phyloP scores from a whole-genome alignment of 129 eudicot species.

The Saposhnikovia divaricata region DNA sequence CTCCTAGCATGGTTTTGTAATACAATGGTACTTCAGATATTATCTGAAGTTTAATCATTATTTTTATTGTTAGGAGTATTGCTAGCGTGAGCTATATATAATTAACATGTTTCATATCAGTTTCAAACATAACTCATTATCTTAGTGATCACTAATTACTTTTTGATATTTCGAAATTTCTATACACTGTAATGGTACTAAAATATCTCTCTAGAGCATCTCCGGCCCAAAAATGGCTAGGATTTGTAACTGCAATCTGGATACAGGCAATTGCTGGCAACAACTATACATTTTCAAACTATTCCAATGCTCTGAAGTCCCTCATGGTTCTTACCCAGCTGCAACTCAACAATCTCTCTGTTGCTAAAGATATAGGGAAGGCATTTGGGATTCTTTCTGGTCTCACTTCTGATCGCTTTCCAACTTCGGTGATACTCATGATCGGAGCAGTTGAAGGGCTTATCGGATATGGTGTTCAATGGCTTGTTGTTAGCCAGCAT shows the following conservation, averaged over 20 bases:
- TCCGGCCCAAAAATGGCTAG: constrained; percentile 86
- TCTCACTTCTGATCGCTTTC: constrained; percentile 61
- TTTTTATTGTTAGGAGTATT: neutral
- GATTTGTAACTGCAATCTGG: constrained; percentile 93
- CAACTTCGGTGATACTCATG: constrained; percentile 51
- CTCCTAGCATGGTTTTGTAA: constrained; percentile 1
- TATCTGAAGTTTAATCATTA: neutral
- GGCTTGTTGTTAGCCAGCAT: constrained; percentile 79
- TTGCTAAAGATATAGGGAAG: constrained; percentile 92
- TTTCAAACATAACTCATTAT: neutral
- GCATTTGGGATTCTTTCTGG: constrained; percentile 90
- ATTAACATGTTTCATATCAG: neutral
- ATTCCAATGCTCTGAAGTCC: constrained; percentile 82
- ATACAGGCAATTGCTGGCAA: constrained; percentile 92
- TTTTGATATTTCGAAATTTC: neutral
- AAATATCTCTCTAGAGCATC: constrained; percentile 15
- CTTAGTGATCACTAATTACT: neutral
- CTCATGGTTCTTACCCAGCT: constrained; percentile 88
- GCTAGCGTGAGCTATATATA: neutral
- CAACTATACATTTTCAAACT: constrained; percentile 89
- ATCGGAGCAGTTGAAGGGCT: constrained; percentile 84
- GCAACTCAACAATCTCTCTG: constrained; percentile 74
- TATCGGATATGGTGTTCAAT: constrained; percentile 87
- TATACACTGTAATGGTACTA: neutral
- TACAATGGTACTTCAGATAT: neutral